phyloP scores from a whole-genome alignment of 805 yeast genomes.

The Suhomyces canberraensis region DNA sequence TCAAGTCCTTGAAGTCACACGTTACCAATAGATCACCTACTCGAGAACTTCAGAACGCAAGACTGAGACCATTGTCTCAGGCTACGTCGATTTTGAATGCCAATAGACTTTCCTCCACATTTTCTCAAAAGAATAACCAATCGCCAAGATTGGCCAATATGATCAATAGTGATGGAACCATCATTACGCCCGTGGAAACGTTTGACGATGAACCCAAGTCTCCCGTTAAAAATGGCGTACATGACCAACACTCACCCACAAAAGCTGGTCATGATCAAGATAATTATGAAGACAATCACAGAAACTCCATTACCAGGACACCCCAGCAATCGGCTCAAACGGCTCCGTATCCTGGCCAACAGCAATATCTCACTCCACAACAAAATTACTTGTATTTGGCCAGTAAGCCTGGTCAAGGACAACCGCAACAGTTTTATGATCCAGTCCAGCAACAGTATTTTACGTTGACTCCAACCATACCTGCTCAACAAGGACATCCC shows the following conservation, averaged over 20 bases:
- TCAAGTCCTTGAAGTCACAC: slow-evolving; percentile 13
- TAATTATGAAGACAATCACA: neutral
- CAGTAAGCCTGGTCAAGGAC: slow-evolving; percentile 15
- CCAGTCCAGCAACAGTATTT: slow-evolving; percentile 44
- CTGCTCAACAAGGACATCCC: slow-evolving; percentile 19
- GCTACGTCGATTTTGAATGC: slow-evolving; percentile 19
- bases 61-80: slow-evolving; percentile 21
- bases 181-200: slow-evolving; percentile 39
- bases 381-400: slow-evolving; percentile 17
- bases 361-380: slow-evolving; percentile 17
- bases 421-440: slow-evolving; percentile 41
- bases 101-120: slow-evolving; percentile 36
- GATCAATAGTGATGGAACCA: slow-evolving; percentile 46
- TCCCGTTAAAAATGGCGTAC: neutral
- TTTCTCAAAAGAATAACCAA: slow-evolving; percentile 30
- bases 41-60: slow-evolving; percentile 2
- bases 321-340: slow-evolving; percentile 4
- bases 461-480: slow-evolving; percentile 36
- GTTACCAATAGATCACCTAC: slow-evolving; percentile 10
- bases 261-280: neutral
- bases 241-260: neutral
- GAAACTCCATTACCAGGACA: neutral
- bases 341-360: slow-evolving; percentile 2
- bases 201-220: slow-evolving; percentile 6
- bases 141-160: slow-evolving; percentile 39